A percentile compares a stretch with the other conserved stretches of the same genome.
phyloP scores from a whole-genome alignment of 805 yeast genomes.

The Barnettozyma wickerhamii region DNA sequence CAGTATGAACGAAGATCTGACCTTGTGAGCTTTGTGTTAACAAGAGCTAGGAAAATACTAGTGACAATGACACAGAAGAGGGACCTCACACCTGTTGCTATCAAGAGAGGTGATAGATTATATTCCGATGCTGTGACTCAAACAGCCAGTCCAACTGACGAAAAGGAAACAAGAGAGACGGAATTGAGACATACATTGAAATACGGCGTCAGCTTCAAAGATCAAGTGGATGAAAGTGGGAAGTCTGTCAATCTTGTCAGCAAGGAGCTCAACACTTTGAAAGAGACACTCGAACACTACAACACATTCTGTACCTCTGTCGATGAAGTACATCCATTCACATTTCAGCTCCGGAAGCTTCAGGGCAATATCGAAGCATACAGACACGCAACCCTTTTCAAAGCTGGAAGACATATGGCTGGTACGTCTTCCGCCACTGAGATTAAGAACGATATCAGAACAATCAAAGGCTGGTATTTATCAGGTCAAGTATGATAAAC shows the following conservation, averaged over 20 bases:
- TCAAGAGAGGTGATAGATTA: conserved; percentile 36
- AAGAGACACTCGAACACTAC: conserved; percentile 27
- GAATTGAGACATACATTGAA: conserved; percentile 5
- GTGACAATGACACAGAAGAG: conserved; percentile 24
- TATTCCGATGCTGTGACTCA: conserved; percentile 33
- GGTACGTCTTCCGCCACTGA: conserved; percentile 18
- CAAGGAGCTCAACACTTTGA: conserved; percentile 28
- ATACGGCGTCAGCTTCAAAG: conserved; percentile 14
- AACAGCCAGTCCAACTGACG: conserved; percentile 14
- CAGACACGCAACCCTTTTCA: conserved; percentile 18
- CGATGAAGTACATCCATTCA: conserved; percentile 24
- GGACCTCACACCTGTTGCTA: conserved; percentile 36
- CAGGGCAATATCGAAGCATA: conserved; percentile 24
- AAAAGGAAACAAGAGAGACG: neutral
- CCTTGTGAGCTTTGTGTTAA: conserved; percentile 27
- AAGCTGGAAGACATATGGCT: conserved; percentile 21
- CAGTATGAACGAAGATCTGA: conserved; percentile 37
- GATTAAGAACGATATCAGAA: conserved; percentile 29
- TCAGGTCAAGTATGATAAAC: conserved; percentile 30
- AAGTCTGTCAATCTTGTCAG: conserved; percentile 11
- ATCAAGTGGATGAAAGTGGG: conserved; percentile 6
- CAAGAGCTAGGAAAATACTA: conserved; percentile 28
- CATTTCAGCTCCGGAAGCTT: conserved; percentile 27
- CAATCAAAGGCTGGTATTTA: conserved; percentile 38
- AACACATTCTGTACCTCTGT: conserved; percentile 17